A percentile compares a stretch with the other conserved stretches of the same genome.
Evolutionary conservation across 2,329 filamentous ascomycete genomes (phyloP).

Genomic region (Pseudogymnoascus destructans): DNA sequence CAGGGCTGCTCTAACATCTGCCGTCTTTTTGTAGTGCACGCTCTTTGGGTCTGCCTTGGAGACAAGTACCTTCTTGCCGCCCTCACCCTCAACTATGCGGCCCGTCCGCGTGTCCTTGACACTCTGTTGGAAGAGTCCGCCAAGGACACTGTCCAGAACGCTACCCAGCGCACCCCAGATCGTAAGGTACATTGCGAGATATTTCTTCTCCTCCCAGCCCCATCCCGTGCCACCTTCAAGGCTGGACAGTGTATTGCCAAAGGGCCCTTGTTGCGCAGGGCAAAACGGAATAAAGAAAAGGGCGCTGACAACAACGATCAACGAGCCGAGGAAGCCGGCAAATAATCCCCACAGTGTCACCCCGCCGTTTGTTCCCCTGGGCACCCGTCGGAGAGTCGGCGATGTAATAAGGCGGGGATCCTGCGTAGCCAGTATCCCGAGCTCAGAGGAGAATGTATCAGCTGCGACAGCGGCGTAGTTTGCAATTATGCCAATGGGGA

Average conservation of each 20-base stretch:
- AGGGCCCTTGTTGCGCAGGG: constrained; percentile 7
- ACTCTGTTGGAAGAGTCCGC: constrained; percentile 71
- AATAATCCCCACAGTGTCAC: constrained; percentile 63
- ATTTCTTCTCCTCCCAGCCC: constrained; percentile 38
- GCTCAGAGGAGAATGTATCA: constrained; percentile 89
- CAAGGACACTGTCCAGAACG: constrained; percentile 75
- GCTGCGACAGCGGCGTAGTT: constrained; percentile 88
- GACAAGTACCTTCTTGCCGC: constrained; percentile 48
- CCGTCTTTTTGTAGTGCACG: constrained; percentile 25
- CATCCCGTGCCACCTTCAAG: constrained; percentile 35
- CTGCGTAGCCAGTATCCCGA: constrained; percentile 72
- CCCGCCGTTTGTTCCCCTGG: constrained; percentile 85
- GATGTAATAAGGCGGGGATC: constrained; percentile 79
- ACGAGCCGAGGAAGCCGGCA: constrained; percentile 62
- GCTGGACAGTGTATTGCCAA: constrained; percentile 14
- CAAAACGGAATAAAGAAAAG: constrained; percentile 60
- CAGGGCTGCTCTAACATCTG: constrained; percentile 31
- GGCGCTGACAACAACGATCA: constrained; percentile 50
- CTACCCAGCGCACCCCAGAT: constrained; percentile 68
- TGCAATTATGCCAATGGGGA: constrained; percentile 43
- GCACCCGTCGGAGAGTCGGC: constrained; percentile 60
- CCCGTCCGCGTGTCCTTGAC: constrained; percentile 74
- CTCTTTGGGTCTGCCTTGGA: constrained; percentile 23
- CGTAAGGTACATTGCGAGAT: constrained; percentile 43
- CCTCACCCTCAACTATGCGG: constrained; percentile 79